Evolutionary conservation across 148 eudicot genomes (phyloP).

Genomic region (Persicaria tinctoria): DNA sequence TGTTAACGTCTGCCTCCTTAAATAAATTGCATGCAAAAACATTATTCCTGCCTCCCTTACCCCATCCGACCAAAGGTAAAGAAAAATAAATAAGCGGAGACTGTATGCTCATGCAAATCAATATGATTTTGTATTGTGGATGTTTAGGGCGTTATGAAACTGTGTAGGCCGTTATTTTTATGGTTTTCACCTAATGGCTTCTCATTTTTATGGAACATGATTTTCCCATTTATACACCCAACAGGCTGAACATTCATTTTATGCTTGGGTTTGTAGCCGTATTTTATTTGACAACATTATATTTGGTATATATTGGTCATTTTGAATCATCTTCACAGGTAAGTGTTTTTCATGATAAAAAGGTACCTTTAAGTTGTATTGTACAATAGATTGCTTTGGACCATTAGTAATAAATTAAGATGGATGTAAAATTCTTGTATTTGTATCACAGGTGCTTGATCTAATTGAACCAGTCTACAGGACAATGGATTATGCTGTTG

Average conservation of each 20-base stretch:
- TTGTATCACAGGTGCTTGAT: constrained; percentile 63
- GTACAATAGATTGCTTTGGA: constrained; percentile 2
- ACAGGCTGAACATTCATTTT: neutral
- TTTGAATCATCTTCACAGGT: constrained; percentile 83
- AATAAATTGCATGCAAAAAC: neutral
- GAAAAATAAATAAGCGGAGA: neutral
- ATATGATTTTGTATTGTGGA: neutral
- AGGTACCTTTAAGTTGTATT: neutral
- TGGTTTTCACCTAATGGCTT: neutral
- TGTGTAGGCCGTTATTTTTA: neutral
- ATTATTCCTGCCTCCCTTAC: neutral
- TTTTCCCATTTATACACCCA: neutral
- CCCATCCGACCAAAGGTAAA: neutral
- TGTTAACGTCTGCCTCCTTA: neutral
- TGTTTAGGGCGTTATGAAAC: neutral
- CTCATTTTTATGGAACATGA: neutral
- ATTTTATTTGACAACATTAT: constrained; percentile 14
- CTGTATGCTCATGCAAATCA: neutral
- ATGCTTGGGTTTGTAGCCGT: neutral
- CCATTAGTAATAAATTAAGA: neutral
- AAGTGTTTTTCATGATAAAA: neutral
- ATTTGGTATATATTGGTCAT: constrained; percentile 82
- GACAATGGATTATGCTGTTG: constrained; percentile 76
- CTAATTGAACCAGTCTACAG: constrained; percentile 74
- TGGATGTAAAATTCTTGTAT: neutral